phyloP scores from a whole-genome alignment of 495 filamentous ascomycete species.

The Penicillium flavigenum region DNA sequence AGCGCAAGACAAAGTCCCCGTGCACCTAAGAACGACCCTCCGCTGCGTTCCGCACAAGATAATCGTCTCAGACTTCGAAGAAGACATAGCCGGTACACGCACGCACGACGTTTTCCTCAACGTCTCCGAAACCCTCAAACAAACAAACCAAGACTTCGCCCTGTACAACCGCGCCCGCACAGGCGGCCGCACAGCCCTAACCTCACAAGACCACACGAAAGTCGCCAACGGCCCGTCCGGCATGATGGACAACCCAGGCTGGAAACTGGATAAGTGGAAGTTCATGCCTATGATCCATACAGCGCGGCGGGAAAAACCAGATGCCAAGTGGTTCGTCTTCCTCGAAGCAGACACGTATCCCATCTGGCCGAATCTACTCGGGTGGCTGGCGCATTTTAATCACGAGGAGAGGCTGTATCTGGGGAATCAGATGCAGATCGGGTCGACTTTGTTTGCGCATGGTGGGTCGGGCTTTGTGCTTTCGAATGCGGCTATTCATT shows the following conservation, averaged over 20 bases:
- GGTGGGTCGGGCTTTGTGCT: conserved; percentile 66
- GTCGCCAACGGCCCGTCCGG: conserved; percentile 37
- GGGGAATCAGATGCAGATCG: conserved; percentile 52
- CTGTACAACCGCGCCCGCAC: conserved; percentile 43
- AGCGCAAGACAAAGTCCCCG: conserved; percentile 41
- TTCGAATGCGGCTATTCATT: conserved; percentile 34
- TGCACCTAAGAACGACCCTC: conserved; percentile 47
- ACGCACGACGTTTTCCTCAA: conserved; percentile 48
- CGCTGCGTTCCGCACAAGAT: conserved; percentile 47
- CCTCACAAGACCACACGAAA: conserved; percentile 25
- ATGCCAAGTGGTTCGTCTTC: conserved; percentile 65
- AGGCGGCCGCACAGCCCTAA: conserved; percentile 35
- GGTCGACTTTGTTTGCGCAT: conserved; percentile 55
- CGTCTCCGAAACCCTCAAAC: conserved; percentile 30
- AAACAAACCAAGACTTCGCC: conserved; percentile 43
- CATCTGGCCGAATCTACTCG: conserved; percentile 60
- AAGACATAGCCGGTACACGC: conserved; percentile 39
- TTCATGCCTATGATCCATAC: conserved; percentile 64
- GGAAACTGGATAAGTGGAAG: conserved; percentile 71
- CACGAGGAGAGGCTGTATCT: conserved; percentile 51
- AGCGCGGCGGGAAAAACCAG: conserved; percentile 49
- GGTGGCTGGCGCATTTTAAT: conserved; percentile 54
- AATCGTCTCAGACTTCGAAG: conserved; percentile 51
- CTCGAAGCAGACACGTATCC: conserved; percentile 68
- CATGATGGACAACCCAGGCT: conserved; percentile 50